phyloP scores from a whole-genome alignment of 345 rosid species.

The Syzygium grande region DNA sequence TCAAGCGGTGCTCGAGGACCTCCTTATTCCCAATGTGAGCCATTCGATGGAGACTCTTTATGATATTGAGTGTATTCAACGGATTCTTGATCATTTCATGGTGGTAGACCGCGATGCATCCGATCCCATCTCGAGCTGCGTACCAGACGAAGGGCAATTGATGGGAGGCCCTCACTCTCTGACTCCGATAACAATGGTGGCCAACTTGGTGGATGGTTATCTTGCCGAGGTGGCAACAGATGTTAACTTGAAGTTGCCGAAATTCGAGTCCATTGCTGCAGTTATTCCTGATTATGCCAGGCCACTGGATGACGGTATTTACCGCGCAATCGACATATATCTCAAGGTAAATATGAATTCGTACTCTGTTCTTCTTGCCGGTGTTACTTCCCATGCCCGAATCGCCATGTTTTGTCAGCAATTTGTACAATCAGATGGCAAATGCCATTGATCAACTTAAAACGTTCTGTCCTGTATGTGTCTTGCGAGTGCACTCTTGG shows the following conservation, averaged over 20 bases:
- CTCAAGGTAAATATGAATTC: slow-evolving; percentile 48
- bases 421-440: background rate
- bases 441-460: background rate
- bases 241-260: slow-evolving; percentile 60
- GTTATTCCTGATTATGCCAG: slow-evolving; percentile 72
- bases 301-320: slow-evolving; percentile 71
- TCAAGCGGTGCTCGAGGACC: slow-evolving; percentile 71
- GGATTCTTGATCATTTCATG: slow-evolving; percentile 84
- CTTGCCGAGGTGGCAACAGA: slow-evolving; percentile 92
- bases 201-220: slow-evolving; percentile 68
- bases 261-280: slow-evolving; percentile 66
- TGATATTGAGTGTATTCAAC: slow-evolving; percentile 71
- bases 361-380: slow-evolving; percentile 13
- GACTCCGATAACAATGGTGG: slow-evolving; percentile 54
- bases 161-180: slow-evolving; percentile 47
- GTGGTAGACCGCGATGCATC: slow-evolving; percentile 18
- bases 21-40: slow-evolving; percentile 71
- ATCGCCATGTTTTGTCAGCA: background rate
- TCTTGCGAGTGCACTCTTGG: background rate
- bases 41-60: slow-evolving; percentile 77
- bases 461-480: background rate
- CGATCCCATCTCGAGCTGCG: slow-evolving; percentile 21
- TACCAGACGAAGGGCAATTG: slow-evolving; percentile 43
- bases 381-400: slow-evolving; percentile 26
- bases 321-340: slow-evolving; percentile 81